Evolutionary conservation across 1,284 basidiomycete genomes (phyloP).

Genomic region (Hypsizygus ulmarius): DNA sequence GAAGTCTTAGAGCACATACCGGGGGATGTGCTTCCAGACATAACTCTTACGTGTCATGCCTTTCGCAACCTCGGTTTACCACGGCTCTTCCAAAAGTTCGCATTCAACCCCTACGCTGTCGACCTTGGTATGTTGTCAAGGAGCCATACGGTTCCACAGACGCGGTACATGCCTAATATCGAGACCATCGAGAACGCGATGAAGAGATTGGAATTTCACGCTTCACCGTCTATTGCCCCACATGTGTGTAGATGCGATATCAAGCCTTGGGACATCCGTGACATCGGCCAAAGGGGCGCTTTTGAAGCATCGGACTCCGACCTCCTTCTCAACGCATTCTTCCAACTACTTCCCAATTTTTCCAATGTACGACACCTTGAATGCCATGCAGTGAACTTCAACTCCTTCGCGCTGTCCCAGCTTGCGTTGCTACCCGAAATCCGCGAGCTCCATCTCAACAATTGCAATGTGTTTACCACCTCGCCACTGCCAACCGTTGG

Average conservation of each 20-base stretch:
- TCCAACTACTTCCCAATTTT: not conserved
- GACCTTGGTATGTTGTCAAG: not conserved
- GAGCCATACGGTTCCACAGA: not conserved
- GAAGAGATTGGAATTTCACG: not conserved
- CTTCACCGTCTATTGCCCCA: not conserved
- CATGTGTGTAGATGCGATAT: not conserved
- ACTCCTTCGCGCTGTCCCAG: not conserved
- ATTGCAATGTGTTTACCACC: not conserved
- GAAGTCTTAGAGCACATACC: not conserved
- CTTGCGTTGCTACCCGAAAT: not conserved
- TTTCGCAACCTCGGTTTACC: constrained; percentile 1
- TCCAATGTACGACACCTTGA: not conserved
- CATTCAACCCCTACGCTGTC: not conserved
- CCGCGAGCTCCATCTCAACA: not conserved
- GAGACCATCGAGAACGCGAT: not conserved
- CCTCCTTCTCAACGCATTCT: not conserved
- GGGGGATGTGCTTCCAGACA: not conserved
- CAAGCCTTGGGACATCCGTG: not conserved
- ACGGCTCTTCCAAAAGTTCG: not conserved
- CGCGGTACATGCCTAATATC: not conserved
- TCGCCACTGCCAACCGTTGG: not conserved
- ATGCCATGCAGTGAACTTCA: not conserved
- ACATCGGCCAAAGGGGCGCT: not conserved
- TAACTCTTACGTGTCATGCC: not conserved
- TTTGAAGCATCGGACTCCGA: not conserved